Conservation (phyloP, 1,284 basidiomycete species). For the Apiotrichum akiyoshidainum region DNA sequence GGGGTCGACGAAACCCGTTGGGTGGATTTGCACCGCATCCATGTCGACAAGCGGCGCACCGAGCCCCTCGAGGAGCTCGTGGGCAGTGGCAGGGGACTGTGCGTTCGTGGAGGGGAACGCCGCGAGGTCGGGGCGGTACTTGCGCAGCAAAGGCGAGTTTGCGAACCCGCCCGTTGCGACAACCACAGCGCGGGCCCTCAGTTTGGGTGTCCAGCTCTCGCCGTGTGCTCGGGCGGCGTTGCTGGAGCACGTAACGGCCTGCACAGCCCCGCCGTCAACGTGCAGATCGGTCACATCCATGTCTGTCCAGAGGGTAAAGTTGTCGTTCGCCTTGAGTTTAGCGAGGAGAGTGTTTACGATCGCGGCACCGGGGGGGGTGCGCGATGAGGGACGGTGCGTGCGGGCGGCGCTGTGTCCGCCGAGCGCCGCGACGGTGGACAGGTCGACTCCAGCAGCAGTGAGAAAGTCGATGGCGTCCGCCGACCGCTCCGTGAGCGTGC, state of each 20-base stretch:
- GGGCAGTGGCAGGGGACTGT: conserved; percentile 1
- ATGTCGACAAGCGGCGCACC: conserved; percentile 15
- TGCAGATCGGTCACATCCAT: conserved; percentile 9
- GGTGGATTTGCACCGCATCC: conserved; percentile 20
- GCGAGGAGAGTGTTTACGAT: conserved; percentile 12
- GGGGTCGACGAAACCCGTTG: conserved; percentile 15
- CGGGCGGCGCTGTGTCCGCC: conserved; percentile 16
- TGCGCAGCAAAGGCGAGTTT: conserved; percentile 10
- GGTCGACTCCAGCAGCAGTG: conserved; percentile 14
- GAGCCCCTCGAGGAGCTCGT: conserved; percentile 6
- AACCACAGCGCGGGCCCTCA: conserved; percentile 2
- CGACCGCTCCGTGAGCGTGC: conserved; percentile 4
- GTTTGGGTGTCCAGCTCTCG: no score
- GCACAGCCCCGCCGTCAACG: neutral
- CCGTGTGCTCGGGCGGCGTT: neutral
- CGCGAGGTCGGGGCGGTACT: conserved; percentile 15
- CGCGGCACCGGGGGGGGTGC: conserved; percentile 13
- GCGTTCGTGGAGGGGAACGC: conserved; percentile 18
- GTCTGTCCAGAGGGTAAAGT: conserved; percentile 8
- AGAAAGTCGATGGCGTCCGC: conserved; percentile 11
- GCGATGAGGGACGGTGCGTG: conserved; percentile 14
- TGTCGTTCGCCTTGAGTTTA: conserved; percentile 7
- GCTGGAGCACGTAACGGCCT: conserved; percentile 5
- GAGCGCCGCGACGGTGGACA: conserved; percentile 12
- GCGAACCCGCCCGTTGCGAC: conserved; percentile 18